A percentile compares a stretch with the other conserved stretches of the same genome.
Evolutionary conservation across 495 filamentous ascomycete genomes (phyloP).

Genomic region (Penicillium taxi): DNA sequence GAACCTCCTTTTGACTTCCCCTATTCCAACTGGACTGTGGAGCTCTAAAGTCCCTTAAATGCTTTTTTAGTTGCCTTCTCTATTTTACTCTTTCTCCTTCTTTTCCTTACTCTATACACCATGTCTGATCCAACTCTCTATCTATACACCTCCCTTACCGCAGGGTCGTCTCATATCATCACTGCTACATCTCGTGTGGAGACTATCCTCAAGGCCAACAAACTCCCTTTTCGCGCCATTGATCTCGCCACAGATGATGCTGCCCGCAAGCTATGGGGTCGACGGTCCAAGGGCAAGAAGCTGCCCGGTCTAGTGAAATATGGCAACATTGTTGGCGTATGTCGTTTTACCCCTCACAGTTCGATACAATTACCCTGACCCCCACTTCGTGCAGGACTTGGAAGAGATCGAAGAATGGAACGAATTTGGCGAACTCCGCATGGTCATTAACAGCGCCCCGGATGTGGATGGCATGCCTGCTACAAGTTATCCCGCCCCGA

Average conservation of each 20-base stretch:
- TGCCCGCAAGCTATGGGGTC: conserved; percentile 83
- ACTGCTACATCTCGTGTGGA: conserved; percentile 92
- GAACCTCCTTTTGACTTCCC: background rate
- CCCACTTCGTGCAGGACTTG: conserved; percentile 56
- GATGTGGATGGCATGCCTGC: conserved; percentile 31
- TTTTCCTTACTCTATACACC: background rate
- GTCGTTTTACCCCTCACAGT: conserved; percentile 24
- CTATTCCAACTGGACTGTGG: background rate
- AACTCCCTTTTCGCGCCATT: conserved; percentile 82
- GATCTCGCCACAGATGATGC: conserved; percentile 90
- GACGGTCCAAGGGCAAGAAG: conserved; percentile 71
- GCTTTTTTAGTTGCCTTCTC: background rate
- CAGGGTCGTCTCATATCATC: conserved; percentile 93
- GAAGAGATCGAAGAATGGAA: conserved; percentile 98
- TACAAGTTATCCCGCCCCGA: conserved; percentile 39
- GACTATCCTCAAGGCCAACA: conserved; percentile 92
- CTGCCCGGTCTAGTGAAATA: conserved; percentile 83
- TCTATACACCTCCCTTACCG: conserved; percentile 91
- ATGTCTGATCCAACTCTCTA: conserved; percentile 71
- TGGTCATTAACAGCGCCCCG: conserved; percentile 53
- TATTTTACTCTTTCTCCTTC: background rate
- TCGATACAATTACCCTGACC: conserved; percentile 5
- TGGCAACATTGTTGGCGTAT: conserved; percentile 77
- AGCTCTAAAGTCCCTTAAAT: background rate
- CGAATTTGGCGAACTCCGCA: conserved; percentile 90